Conservation (phyloP, 73 alveolate species). For the Paramecium bursaria region DNA sequence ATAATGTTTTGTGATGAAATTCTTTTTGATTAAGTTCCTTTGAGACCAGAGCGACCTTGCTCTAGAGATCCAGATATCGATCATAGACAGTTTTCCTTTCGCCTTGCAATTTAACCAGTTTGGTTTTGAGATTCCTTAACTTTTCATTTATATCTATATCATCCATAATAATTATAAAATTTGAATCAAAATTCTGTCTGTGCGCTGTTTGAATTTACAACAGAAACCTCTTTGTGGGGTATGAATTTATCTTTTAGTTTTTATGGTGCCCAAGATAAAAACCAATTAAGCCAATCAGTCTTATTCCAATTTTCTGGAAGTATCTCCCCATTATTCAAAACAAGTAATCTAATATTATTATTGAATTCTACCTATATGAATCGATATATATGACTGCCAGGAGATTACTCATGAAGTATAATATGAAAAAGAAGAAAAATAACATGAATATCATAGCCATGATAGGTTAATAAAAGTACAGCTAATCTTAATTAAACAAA, state of each 20-base stretch:
- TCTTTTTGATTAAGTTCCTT: slow-evolving; percentile 12
- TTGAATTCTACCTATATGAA: slow-evolving; percentile 28
- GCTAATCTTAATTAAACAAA: neutral
- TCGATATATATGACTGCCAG: slow-evolving; percentile 52
- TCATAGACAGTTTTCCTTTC: slow-evolving; percentile 4
- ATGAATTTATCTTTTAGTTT: slow-evolving; percentile 21
- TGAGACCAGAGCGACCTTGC: neutral
- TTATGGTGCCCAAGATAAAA: slow-evolving; percentile 38
- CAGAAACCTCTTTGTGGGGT: too few species aligned
- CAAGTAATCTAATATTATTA: neutral
- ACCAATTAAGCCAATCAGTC: neutral
- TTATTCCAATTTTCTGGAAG: slow-evolving; percentile 21
- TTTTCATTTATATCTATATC: neutral
- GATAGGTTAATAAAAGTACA: neutral
- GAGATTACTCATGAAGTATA: slow-evolving; percentile 18
- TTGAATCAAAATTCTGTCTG: too few species aligned
- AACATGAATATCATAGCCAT: neutral
- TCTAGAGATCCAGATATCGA: neutral
- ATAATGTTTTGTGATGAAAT: neutral
- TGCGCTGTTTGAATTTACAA: too few species aligned
- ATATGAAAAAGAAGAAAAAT: slow-evolving; percentile 10
- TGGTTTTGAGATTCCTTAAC: neutral
- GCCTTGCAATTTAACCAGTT: slow-evolving; percentile 1
- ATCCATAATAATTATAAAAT: too few species aligned
- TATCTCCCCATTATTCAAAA: slow-evolving; percentile 44